Conservation (phyloP, 306 rosid species). For the Quercus suber region DNA sequence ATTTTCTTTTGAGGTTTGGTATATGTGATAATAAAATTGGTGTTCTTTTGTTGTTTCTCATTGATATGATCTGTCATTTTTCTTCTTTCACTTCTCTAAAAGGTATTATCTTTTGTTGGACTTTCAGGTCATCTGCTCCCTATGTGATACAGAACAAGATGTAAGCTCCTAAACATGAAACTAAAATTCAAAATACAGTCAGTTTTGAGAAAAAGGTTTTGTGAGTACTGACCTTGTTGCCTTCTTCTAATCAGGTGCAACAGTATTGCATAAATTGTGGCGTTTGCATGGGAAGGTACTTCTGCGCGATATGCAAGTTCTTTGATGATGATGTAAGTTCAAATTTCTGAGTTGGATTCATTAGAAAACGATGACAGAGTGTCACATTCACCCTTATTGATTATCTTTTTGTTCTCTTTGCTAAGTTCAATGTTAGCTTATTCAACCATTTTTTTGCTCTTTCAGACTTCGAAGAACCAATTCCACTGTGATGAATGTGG, state of each 20-base stretch:
- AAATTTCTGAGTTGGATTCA: background rate
- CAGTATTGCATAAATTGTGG: conserved; percentile 74
- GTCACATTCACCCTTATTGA: background rate
- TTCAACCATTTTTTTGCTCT: background rate
- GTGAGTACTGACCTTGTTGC: background rate
- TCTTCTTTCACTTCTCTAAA: background rate
- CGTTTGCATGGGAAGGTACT: conserved; percentile 81
- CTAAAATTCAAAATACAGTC: background rate
- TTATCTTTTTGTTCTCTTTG: background rate
- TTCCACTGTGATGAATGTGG: conserved; percentile 89
- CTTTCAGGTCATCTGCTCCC: conserved; percentile 73
- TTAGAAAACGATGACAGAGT: background rate
- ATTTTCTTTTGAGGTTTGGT: background rate
- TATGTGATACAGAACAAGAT: conserved; percentile 79
- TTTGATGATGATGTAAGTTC: conserved; percentile 79
- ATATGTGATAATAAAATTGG: background rate
- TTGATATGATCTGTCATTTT: background rate
- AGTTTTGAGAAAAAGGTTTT: background rate
- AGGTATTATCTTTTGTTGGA: background rate
- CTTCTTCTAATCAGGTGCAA: conserved; percentile 59
- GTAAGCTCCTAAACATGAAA: conserved; percentile 35
- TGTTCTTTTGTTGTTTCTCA: background rate
- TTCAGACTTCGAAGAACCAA: conserved; percentile 68
- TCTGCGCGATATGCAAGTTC: conserved; percentile 75
- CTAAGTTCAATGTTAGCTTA: background rate